phyloP scores from a whole-genome alignment of 805 yeast species.

The Yamadazyma nakazawae region DNA sequence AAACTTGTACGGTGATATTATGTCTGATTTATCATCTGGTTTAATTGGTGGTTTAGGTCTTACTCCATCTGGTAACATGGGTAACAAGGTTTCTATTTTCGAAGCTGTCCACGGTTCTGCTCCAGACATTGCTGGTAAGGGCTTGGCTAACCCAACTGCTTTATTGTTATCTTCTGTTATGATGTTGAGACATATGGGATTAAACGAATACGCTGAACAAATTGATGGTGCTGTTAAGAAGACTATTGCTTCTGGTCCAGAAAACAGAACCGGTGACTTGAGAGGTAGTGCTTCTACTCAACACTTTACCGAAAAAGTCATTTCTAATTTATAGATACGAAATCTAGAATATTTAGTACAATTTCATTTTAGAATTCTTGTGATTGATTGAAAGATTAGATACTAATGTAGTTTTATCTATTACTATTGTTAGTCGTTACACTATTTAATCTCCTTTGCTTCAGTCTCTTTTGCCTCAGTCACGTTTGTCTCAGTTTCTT shows the following conservation, averaged over 20 bases:
- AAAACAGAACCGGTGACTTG: conserved; percentile 94
- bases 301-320: conserved; percentile 90
- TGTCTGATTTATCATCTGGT: conserved; percentile 97
- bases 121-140: conserved; percentile 99
- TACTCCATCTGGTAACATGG: conserved; percentile 99
- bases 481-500: neutral
- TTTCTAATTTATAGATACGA: conserved; percentile 46
- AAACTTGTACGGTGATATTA: conserved; percentile 97
- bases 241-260: conserved; percentile 94
- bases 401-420: too few species aligned
- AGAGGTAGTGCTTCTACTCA: conserved; percentile 87
- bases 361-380: neutral
- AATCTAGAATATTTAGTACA: neutral
- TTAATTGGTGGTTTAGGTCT: conserved; percentile 98
- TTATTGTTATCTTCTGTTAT: conserved; percentile 90
- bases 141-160: conserved; percentile 98
- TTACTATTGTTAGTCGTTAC: neutral
- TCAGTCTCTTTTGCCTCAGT: neutral
- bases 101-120: conserved; percentile 99
- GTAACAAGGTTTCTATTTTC: conserved; percentile 94
- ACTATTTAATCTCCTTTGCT: too few species aligned
- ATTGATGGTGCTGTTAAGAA: conserved; percentile 83
- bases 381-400: neutral
- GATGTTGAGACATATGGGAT: conserved; percentile 99
- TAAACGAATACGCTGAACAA: conserved; percentile 73